Base-by-base conservation (phyloP, 2,329 filamentous ascomycete species). In the Cladosporium sp. region DNA sequence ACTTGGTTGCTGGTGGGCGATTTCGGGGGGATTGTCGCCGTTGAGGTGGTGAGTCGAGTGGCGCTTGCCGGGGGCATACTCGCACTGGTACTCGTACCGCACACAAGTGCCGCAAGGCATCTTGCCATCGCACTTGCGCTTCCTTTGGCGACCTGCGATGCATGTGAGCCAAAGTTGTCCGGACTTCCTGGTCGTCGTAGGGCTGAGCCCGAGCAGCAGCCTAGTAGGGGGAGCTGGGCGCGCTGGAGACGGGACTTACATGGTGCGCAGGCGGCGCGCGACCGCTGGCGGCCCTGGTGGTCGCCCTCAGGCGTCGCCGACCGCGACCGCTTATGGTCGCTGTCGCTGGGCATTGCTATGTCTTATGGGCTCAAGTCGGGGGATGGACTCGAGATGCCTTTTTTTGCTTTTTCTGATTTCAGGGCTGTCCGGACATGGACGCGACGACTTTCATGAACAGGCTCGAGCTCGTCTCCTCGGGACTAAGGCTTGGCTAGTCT, bases 31-130 rank as follows among this genome's bases (percentile, higher is more conserved):
- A 22, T 58, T 54, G 32, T 62, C 61, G 29, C 56, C 59, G 50
- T 60, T 50, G 35, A 51, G 49, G 18, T 59, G 56, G 1, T 49
- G 51, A 41, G 55, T 43, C 13, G 62, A 64, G 4, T 50, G 39
- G 19, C 62, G 56, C 51, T 64, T 65, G 20, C 59, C 54, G 42
- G 51, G 57, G 38, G 57, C 54, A 53, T 64, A 66, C 48, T 65
- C 59, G 61, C 64, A 66, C 52, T 61, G 53, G 51, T 66, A 66
- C 47, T 66, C 64, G 50, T 66, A 66, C 16, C 64, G 59, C n/a
- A 64, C 54, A 43, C 64, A 66, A 7, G 64, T 66, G 2, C 57
- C 60, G 49, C 64, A 66, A 11, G 64, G 64, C 8, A 60, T 53
- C 19, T 53, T 51, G 36, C 64, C 64, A 51, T 66, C 63, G 55